Percentiles rank a stretch among this genome's conserved stretches.
These are phyloP conservation scores for Silybum marianum DNA, from an alignment of 129 eudicot genomes.

Conservation along the genomic window DNA sequence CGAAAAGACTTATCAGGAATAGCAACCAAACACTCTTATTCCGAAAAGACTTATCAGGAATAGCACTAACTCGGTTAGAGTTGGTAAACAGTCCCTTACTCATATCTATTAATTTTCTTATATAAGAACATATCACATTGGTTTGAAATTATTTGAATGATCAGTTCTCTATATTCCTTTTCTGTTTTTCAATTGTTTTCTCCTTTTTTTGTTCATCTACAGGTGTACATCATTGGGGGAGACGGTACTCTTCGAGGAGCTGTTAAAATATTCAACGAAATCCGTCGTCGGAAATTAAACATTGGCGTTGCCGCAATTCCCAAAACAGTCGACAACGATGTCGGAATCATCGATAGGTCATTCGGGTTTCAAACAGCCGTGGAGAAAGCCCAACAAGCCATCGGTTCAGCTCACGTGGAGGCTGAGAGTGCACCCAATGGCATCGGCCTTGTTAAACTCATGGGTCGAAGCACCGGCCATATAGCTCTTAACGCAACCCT, in stretches of 20 bases:
- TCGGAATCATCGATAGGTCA: constrained; percentile 76
- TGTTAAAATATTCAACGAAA: constrained; percentile 65
- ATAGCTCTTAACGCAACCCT: constrained; percentile 79
- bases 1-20: no score
- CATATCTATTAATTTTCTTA: no score
- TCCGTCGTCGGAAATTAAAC: constrained; percentile 50
- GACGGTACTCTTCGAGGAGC: constrained; percentile 85
- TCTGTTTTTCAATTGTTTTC: background rate
- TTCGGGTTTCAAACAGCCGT: constrained; percentile 87
- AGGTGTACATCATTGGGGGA: constrained; percentile 83
- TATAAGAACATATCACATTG: background rate
- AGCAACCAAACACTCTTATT: no score
- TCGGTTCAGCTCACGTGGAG: constrained; percentile 81
- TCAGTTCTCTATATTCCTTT: background rate
- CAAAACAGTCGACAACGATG: constrained; percentile 86
- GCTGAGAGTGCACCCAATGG: constrained; percentile 92
- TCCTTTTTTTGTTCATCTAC: background rate
- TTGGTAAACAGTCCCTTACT: background rate
- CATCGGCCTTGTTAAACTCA: constrained; percentile 80
- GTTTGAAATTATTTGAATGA: no score
- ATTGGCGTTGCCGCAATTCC: constrained; percentile 74
- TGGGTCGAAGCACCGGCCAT: constrained; percentile 94
- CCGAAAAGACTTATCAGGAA: no score
- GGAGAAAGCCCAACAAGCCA: constrained; percentile 85
- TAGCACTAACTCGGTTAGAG: no score